phyloP scores from a whole-genome alignment of 192 early-diverging fungal species.

The Blastocladiella britannica region DNA sequence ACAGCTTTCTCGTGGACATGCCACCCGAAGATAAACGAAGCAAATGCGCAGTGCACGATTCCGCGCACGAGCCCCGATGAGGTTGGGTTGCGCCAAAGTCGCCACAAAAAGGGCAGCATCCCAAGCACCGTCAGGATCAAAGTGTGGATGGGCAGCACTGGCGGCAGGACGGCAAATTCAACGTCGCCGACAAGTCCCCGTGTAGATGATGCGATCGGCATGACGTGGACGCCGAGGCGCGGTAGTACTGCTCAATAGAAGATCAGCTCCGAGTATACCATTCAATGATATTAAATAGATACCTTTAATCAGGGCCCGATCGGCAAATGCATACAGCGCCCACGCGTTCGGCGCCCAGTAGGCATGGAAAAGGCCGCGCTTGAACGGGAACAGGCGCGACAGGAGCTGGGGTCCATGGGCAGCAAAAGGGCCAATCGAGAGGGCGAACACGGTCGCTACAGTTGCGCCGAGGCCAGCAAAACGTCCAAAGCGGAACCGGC shows the following conservation, averaged over 20 bases:
- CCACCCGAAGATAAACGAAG: slow-evolving; percentile 88
- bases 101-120: slow-evolving; percentile 39
- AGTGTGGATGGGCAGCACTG: slow-evolving; percentile 44
- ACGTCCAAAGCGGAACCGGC: slow-evolving; percentile 1
- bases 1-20: slow-evolving; percentile 98
- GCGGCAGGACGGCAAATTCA: slow-evolving; percentile 56
- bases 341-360: slow-evolving; percentile 97
- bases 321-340: slow-evolving; percentile 70
- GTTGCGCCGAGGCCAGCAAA: slow-evolving; percentile 42
- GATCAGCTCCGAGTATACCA: no score
- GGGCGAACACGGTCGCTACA: slow-evolving; percentile 45
- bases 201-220: slow-evolving; percentile 34
- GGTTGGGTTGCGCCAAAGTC: slow-evolving; percentile 30
- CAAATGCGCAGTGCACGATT: slow-evolving; percentile 57
- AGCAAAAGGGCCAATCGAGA: slow-evolving; percentile 66
- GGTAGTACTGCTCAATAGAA: no score
- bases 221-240: background rate
- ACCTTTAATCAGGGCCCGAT: slow-evolving; percentile 47
- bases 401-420: slow-evolving; percentile 56
- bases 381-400: slow-evolving; percentile 79
- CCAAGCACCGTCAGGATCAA: slow-evolving; percentile 48
- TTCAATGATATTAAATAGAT: slow-evolving; percentile 1
- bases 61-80: slow-evolving; percentile 42
- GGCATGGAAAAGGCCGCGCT: slow-evolving; percentile 85
- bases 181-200: slow-evolving; percentile 81